A percentile compares a stretch with the other conserved stretches of the same genome.
Evolutionary conservation across 805 yeast genomes (phyloP).

Genomic region (Teunomyces atbi): DNA sequence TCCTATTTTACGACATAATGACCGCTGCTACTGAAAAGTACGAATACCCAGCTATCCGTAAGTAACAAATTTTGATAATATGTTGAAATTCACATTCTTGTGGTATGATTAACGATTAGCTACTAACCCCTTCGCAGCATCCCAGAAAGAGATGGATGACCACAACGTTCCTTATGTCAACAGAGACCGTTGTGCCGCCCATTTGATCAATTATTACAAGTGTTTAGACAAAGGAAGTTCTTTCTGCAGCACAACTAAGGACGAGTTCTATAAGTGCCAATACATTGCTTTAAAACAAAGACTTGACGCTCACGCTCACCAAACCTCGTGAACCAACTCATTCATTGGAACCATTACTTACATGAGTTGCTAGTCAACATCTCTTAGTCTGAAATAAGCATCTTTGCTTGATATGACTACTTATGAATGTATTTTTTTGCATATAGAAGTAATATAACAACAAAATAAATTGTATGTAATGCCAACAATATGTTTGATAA

Average conservation of each 20-base stretch:
- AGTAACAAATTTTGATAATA: conserved; percentile 2
- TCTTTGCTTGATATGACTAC: background rate
- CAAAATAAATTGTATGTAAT: background rate
- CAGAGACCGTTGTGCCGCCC: conserved; percentile 46
- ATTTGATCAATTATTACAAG: conserved; percentile 40
- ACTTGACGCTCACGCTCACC: conserved; percentile 19
- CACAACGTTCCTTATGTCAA: conserved; percentile 41
- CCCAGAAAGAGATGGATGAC: conserved; percentile 37
- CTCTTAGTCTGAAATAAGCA: background rate
- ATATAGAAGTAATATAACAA: background rate
- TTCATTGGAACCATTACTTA: background rate
- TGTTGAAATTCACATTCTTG: background rate
- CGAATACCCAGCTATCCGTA: conserved; percentile 16
- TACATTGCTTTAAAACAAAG: conserved; percentile 42
- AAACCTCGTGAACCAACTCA: background rate
- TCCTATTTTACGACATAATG: conserved; percentile 7
- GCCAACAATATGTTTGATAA: background rate
- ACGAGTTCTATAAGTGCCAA: conserved; percentile 44
- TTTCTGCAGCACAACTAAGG: conserved; percentile 39
- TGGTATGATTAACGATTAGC: background rate
- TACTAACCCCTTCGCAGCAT: conserved; percentile 12
- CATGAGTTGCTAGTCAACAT: background rate
- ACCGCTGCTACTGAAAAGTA: conserved; percentile 12
- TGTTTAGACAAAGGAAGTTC: conserved; percentile 45
- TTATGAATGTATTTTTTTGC: background rate